Base-by-base conservation (phyloP, 192 early-diverging fungal genomes). In the Piromyces finnis region DNA sequence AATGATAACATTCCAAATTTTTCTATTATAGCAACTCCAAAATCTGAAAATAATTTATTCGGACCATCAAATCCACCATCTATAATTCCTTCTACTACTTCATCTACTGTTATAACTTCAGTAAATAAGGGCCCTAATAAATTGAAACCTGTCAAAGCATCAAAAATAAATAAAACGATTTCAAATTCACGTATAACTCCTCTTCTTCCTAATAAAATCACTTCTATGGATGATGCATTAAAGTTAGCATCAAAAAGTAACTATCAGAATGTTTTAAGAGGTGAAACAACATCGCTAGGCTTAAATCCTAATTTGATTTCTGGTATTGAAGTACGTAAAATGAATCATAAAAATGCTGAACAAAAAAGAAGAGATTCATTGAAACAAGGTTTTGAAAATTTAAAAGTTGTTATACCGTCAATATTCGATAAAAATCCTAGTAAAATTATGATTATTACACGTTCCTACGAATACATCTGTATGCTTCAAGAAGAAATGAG, bases 301-400 rank as follows among this genome's bases (percentile, higher is more conserved):
- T 95, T 94, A 85, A 87, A 90, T 78, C 84, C 87, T 26, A 92
- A 96, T 80, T 88, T 96, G 30, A 90, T 93, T 36, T 89, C 89
- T 12, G 93, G 93, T 0, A 85, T 96, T 77, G 95, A 96, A 84
- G 85, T 90, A 0, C 91, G 95, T 15, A 91, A 92, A n/a, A 94
- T 92, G 17, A 92, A 91, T 22, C 97, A 99, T 86, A 97, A 98
- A 85, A 92, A 95, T 77, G 96, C 96, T 5, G 97, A 99, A 84
- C 97, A 99, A 84, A 95, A 94, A 83, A 93, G 97, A 16, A 89
- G 97, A 13, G 97, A 99, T 82, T 93, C 93, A 30, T 89, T 99
- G 9, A 97, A 97, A 80, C 84, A 91, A 77, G 94, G 93, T 78
- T 99, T 99, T 83, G 94, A 98, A 39, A 87, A 91, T 14, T 84